Percentiles rank a stretch among this genome's conserved stretches.
phyloP scores from a whole-genome alignment of 306 rosid genomes.

The Quercus alba region DNA sequence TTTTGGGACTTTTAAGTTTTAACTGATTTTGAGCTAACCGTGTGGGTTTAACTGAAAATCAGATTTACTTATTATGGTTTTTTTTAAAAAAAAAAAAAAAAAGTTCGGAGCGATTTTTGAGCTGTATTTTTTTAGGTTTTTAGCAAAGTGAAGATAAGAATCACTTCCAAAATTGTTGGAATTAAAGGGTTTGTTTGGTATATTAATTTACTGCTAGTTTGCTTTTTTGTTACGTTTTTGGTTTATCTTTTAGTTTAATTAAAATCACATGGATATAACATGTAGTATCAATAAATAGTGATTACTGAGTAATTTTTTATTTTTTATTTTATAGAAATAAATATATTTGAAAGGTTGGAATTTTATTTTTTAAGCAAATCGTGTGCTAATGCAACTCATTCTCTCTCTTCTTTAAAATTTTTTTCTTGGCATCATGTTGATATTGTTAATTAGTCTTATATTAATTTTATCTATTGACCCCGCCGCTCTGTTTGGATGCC shows the following conservation, averaged over 20 bases:
- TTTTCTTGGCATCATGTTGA: constrained; percentile 3
- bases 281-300: neutral
- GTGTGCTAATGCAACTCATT: constrained; percentile 3
- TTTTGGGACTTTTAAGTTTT: neutral
- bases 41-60: neutral
- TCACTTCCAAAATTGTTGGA: constrained; percentile 5
- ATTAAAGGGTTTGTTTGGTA: neutral
- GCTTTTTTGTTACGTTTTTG: neutral
- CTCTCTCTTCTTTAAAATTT: neutral
- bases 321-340: neutral
- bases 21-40: neutral
- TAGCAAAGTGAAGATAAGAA: neutral
- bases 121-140: neutral
- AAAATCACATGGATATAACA: neutral
- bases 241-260: neutral
- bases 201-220: neutral
- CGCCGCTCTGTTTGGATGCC: constrained; percentile 6
- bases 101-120: neutral
- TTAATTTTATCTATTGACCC: neutral
- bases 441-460: neutral
- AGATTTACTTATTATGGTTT: neutral
- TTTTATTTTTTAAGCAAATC: constrained; percentile 4
- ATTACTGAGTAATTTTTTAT: neutral
- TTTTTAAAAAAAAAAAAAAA: too few species aligned
- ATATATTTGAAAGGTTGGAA: neutral